phyloP scores from a whole-genome alignment of 768 basidiomycete genomes.

The Suillus subaureus region DNA sequence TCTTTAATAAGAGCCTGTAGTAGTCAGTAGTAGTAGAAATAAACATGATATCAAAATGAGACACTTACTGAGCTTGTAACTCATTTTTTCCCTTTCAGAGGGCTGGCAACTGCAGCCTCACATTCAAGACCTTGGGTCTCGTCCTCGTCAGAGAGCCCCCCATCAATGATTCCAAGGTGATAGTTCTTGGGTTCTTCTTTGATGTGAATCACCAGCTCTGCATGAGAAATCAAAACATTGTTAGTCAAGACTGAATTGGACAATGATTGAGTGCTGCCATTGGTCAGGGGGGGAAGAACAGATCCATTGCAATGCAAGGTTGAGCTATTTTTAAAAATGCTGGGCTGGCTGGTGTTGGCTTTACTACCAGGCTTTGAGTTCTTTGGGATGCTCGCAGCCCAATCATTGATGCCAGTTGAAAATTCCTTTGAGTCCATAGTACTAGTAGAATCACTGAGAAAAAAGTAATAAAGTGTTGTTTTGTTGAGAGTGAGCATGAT shows the following conservation, averaged over 20 bases:
- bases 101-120: not conserved
- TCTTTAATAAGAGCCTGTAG: slow-evolving; percentile 1
- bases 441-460: not conserved
- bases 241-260: not conserved
- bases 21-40: not conserved
- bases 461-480: not conserved
- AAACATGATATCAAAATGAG: not conserved
- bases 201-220: not conserved
- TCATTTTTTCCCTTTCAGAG: not conserved
- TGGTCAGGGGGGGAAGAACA: not conserved
- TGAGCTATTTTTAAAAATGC: not conserved
- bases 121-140: not conserved
- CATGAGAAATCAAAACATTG: not conserved
- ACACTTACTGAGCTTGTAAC: not conserved
- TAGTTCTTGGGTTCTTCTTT: not conserved
- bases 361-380: slow-evolving; percentile 1
- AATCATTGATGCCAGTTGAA: slow-evolving; percentile 1
- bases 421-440: not conserved
- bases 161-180: not conserved
- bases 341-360: not conserved
- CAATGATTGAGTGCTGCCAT: not conserved
- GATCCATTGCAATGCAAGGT: not conserved
- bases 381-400: not conserved
- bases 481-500: not conserved
- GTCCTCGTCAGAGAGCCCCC: not conserved